Evolutionary conservation across 2,329 filamentous ascomycete species (phyloP).

Genomic region (Corniculantispora saksenae): DNA sequence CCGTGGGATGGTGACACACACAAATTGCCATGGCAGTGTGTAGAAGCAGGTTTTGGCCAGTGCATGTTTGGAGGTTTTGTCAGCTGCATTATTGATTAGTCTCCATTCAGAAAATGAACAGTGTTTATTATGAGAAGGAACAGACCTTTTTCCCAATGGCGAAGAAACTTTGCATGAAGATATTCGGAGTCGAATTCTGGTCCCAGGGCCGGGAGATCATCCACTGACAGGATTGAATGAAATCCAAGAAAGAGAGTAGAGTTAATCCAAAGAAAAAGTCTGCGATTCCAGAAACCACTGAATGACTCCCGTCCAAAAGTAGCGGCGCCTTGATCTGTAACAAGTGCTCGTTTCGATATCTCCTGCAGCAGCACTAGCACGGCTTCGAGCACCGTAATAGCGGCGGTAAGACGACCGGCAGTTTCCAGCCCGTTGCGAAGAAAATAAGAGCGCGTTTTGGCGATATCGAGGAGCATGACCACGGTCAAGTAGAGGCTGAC

Average conservation of each 20-base stretch:
- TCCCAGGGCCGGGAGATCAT: neutral
- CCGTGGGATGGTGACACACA: constrained; percentile 31
- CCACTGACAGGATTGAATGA: neutral
- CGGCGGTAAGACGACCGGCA: neutral
- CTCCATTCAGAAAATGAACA: neutral
- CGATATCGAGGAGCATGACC: neutral
- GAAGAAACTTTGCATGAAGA: neutral
- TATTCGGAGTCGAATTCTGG: constrained; percentile 1
- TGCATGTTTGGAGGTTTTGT: neutral
- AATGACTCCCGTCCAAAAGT: neutral
- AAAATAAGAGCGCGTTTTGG: neutral
- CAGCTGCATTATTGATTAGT: neutral
- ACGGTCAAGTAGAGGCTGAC: neutral
- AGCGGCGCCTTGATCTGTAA: neutral
- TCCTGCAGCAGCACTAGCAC: neutral
- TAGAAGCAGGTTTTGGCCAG: constrained; percentile 19
- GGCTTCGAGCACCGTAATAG: neutral
- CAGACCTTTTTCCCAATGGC: neutral
- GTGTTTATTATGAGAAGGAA: too few relatives aligned
- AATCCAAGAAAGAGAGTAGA: constrained; percentile 7
- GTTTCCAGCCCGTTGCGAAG: neutral
- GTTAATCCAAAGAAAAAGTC: constrained; percentile 3
- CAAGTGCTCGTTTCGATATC: neutral
- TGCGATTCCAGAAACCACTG: constrained; percentile 7
- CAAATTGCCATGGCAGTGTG: constrained; percentile 20